Conservation (phyloP, 805 yeast genomes). For the Zygoascus flipseniorum region DNA sequence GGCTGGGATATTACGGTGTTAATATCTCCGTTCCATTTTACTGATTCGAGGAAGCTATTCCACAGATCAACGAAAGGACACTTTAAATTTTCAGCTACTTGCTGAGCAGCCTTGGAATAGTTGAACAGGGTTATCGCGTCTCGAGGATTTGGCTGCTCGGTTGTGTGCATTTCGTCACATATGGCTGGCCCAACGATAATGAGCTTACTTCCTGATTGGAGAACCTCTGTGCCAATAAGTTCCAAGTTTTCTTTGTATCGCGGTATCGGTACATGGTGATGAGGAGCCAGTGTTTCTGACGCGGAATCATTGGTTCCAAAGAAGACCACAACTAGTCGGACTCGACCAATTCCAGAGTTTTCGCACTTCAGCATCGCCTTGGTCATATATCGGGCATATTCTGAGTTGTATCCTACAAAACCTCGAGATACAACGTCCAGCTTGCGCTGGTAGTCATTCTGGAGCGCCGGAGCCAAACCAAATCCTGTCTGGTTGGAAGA, state of each 20-base stretch:
- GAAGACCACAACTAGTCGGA: constrained; percentile 42
- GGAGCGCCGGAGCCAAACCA: constrained; percentile 44
- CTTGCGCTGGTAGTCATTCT: constrained; percentile 26
- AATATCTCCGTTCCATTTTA: constrained; percentile 33
- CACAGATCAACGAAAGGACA: constrained; percentile 55
- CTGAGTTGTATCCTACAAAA: constrained; percentile 64
- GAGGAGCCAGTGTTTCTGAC: constrained; percentile 16
- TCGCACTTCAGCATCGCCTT: constrained; percentile 24
- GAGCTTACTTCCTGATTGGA: constrained; percentile 38
- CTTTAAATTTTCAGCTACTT: constrained; percentile 35
- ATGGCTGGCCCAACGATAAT: constrained; percentile 53
- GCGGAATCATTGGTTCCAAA: constrained; percentile 78
- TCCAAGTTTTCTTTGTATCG: constrained; percentile 42
- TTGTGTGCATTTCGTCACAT: background rate
- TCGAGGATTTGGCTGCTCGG: background rate
- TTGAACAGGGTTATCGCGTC: constrained; percentile 28
- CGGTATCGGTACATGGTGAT: constrained; percentile 44
- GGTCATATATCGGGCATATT: constrained; percentile 45
- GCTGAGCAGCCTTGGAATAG: constrained; percentile 37
- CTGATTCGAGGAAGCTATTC: constrained; percentile 33
- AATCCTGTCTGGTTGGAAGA: constrained; percentile 36
- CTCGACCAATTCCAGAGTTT: background rate
- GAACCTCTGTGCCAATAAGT: constrained; percentile 34
- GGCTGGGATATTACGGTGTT: constrained; percentile 7
- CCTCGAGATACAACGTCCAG: constrained; percentile 73